Base-by-base conservation (phyloP, 345 rosid genomes). In the Eucalyptus sp. region DNA sequence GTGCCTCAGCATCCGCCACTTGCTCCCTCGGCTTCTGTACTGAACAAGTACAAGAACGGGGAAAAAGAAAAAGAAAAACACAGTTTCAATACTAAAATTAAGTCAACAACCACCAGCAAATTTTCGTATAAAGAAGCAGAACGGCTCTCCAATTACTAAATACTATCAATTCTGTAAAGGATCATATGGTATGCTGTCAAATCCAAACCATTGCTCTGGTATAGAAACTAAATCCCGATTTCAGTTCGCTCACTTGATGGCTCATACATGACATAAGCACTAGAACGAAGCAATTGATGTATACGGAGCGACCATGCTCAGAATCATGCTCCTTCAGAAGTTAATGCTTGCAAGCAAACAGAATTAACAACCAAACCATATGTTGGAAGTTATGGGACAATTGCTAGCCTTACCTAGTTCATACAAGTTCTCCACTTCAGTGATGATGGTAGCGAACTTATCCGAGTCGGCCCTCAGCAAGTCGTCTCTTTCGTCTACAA, bases 1-100 rank as follows among this genome's bases (percentile, higher is more conserved):
- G 92, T 12, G 98, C 98, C 90, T 98, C 99, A 17, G 99, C 99
- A 91, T 97, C 99, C 13, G 97, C 98, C 68, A 98, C 93, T 90
- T 96, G 98, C 91, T 98, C 99, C 92, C 99, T 94, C 2, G 99
- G 99, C 92, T 93, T 97, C 62, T 90, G 94, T 88, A 98, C 99
- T 96, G 93, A 64, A 84, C 52, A 60, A 62, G 13, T 44, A 31
- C 49, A 33, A 87, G n/a, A 22, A 83, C 50, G 1, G 56, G 8
- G 10, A 89, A 64, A 87, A 16, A 33, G 17, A 89, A 62, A 87
- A 16, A 37, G 68, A 29, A 83, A 24, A n/a, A 6, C 81, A 50
- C 46, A 88, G 46, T 27, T 66, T 62, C 46, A 46, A 87, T 15
- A 37, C 52, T 44, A 81, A 87, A 86, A 46, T 62, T 13, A 33